phyloP scores from a whole-genome alignment of 1,284 basidiomycete genomes.

The Phellopilus nigrolimitatus region DNA sequence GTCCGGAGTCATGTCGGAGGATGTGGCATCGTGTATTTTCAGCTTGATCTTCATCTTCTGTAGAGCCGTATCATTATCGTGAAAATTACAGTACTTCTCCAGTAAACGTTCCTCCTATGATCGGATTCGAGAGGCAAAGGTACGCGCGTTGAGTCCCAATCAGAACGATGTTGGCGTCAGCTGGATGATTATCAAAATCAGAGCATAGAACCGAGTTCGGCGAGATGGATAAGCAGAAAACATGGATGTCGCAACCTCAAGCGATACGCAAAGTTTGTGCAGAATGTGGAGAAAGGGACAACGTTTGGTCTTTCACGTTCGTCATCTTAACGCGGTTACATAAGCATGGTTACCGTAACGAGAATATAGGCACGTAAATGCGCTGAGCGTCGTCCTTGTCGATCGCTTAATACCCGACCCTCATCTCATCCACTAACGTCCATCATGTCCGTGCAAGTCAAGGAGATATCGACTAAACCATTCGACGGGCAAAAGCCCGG shows the following conservation, averaged over 20 bases:
- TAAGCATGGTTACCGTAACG: neutral
- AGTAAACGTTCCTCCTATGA: too few relatives aligned
- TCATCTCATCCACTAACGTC: conserved; percentile 6
- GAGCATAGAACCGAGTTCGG: too few relatives aligned
- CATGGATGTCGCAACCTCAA: neutral
- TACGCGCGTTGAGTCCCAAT: too few relatives aligned
- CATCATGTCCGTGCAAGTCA: conserved; percentile 42
- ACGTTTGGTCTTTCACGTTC: neutral
- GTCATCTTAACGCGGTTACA: neutral
- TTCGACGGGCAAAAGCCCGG: conserved; percentile 92
- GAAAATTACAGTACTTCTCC: too few relatives aligned
- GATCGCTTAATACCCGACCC: neutral
- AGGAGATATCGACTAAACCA: conserved; percentile 68
- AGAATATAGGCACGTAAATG: neutral
- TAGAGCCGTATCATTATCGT: too few relatives aligned
- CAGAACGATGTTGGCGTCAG: too few relatives aligned
- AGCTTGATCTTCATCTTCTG: too few relatives aligned
- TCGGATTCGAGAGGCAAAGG: too few relatives aligned
- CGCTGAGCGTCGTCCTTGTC: conserved; percentile 2
- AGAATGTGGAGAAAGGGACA: neutral
- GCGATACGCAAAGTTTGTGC: neutral
- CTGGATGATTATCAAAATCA: too few relatives aligned
- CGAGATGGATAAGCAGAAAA: too few relatives aligned
- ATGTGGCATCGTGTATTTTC: too few relatives aligned
- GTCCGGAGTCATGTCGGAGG: too few relatives aligned